These are phyloP conservation scores for Arabidopsis thaliana DNA, from an alignment of 345 rosid species.

Conservation along the genomic window DNA sequence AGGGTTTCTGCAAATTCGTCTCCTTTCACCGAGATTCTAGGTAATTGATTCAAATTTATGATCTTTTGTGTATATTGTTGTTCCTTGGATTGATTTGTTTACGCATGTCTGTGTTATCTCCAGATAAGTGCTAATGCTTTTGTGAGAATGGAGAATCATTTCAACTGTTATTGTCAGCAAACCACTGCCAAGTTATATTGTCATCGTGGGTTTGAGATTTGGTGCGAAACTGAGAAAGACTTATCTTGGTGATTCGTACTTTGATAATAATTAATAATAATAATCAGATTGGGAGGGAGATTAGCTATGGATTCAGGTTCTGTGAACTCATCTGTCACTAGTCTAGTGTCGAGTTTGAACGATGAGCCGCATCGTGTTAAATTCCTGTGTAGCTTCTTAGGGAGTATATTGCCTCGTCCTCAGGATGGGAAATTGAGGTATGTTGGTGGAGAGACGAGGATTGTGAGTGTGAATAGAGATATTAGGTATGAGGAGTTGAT, in stretches of 20 bases:
- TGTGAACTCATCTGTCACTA: conserved; percentile 47
- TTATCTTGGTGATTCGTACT: conserved; percentile 39
- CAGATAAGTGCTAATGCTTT: conserved; percentile 30
- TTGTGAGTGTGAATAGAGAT: conserved; percentile 73
- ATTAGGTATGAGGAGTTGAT: conserved; percentile 79
- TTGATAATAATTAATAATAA: neutral
- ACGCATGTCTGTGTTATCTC: conserved; percentile 16
- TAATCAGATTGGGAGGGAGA: conserved; percentile 32
- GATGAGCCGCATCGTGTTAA: conserved; percentile 82
- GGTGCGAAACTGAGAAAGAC: conserved; percentile 29
- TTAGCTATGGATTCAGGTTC: conserved; percentile 60
- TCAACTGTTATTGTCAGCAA: conserved; percentile 36
- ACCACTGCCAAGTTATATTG: conserved; percentile 38
- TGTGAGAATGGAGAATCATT: conserved; percentile 45
- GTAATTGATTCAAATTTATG: neutral
- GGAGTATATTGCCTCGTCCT: conserved; percentile 95
- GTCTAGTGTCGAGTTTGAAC: conserved; percentile 54
- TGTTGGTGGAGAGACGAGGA: conserved; percentile 96
- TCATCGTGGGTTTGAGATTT: conserved; percentile 43
- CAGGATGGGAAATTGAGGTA: conserved; percentile 90
- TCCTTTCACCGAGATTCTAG: conserved; percentile 10
- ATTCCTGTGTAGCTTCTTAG: conserved; percentile 88
- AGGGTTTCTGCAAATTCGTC: conserved; percentile 19
- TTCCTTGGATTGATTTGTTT: neutral
- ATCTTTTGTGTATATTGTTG: neutral